Percentiles rank a stretch among this genome's conserved stretches.
These are phyloP conservation scores for Zalerion maritima DNA, from an alignment of 495 filamentous ascomycete genomes.

Conservation along the genomic window DNA sequence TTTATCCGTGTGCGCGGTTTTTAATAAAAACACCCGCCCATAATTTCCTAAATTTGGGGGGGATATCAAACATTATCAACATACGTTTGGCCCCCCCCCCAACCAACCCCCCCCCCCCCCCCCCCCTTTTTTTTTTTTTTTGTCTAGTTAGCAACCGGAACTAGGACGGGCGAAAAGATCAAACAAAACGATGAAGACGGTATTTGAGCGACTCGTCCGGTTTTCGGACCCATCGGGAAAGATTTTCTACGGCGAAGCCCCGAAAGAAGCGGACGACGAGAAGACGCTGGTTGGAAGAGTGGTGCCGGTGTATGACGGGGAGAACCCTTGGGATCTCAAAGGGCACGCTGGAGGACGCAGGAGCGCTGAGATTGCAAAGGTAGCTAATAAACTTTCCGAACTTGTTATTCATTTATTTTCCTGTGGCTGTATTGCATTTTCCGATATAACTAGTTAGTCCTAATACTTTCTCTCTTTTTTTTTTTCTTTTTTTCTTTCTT, in stretches of 20 bases:
- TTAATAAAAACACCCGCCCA: too few relatives aligned
- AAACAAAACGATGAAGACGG: conserved; percentile 2
- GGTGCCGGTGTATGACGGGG: conserved; percentile 4
- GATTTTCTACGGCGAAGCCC: conserved; percentile 3
- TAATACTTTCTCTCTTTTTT: too few relatives aligned
- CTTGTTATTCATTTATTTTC: neutral
- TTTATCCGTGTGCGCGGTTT: too few relatives aligned
- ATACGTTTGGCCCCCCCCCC: too few relatives aligned
- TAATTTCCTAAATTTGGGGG: too few relatives aligned
- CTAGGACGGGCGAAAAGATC: too few relatives aligned
- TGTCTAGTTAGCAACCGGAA: too few relatives aligned
- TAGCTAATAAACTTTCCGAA: neutral
- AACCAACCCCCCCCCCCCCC: too few relatives aligned
- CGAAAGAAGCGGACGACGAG: neutral
- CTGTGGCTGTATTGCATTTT: too few relatives aligned
- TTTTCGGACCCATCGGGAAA: conserved; percentile 2
- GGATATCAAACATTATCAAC: conserved; percentile 1
- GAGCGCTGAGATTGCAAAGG: conserved; percentile 3
- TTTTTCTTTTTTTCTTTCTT: too few relatives aligned
- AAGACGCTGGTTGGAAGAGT: conserved; percentile 2
- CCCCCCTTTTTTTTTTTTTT: too few relatives aligned
- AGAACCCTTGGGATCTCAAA: conserved; percentile 2
- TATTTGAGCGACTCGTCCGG: conserved; percentile 3
- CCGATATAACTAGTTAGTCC: too few relatives aligned
- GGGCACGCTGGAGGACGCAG: conserved; percentile 2